Evolutionary conservation across 2,329 filamentous ascomycete genomes (phyloP).

Genomic region (Didymella segeticola): DNA sequence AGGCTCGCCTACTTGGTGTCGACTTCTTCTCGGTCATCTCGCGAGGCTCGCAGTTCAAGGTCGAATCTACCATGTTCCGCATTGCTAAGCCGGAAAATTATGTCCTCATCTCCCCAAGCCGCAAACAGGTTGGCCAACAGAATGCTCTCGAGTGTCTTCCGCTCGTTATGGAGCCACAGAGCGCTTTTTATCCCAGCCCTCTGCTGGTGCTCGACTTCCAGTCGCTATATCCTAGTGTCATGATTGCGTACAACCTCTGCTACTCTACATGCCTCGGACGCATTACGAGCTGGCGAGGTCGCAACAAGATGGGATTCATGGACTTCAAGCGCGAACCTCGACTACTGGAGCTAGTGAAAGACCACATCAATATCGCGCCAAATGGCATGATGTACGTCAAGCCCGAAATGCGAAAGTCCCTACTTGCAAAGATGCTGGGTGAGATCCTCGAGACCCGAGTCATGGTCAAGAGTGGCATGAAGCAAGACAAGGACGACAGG

Average conservation of each 20-base stretch:
- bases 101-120: constrained; percentile 84
- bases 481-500: constrained; percentile 86
- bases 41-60: constrained; percentile 95
- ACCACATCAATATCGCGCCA: constrained; percentile 88
- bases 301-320: constrained; percentile 92
- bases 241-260: constrained; percentile 99
- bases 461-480: constrained; percentile 99
- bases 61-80: constrained; percentile 97
- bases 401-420: constrained; percentile 81
- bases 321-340: constrained; percentile 81
- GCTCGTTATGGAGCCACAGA: constrained; percentile 96
- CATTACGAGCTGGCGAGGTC: constrained; percentile 84
- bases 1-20: constrained; percentile 88
- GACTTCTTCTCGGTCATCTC: constrained; percentile 98
- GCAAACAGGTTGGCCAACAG: constrained; percentile 90
- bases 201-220: constrained; percentile 94
- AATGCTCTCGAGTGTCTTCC: constrained; percentile 95
- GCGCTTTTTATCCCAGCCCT: constrained; percentile 89
- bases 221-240: constrained; percentile 93
- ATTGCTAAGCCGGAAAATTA: constrained; percentile 98
- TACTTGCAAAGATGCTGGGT: constrained; percentile 93
- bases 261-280: constrained; percentile 96
- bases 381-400: constrained; percentile 98
- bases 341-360: constrained; percentile 77
- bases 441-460: constrained; percentile 95